A percentile compares a stretch with the other conserved stretches of the same genome.
These are phyloP conservation scores for Penicillium psychrofluorescens DNA, from an alignment of 495 filamentous ascomycete genomes.

Conservation along the genomic window DNA sequence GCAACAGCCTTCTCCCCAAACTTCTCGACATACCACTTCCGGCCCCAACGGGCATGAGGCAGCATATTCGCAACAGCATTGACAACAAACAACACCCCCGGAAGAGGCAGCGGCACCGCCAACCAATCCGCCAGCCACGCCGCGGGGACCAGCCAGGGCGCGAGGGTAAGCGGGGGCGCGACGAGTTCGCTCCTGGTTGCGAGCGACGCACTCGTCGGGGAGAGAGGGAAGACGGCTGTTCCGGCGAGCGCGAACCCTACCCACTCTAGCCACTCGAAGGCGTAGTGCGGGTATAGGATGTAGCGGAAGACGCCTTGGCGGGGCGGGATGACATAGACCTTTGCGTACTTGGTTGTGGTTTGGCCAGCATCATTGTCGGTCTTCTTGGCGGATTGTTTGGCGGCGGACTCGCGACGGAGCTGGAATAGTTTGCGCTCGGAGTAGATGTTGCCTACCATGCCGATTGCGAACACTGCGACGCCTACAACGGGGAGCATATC, in stretches of 20 bases:
- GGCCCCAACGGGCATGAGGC: conserved; percentile 76
- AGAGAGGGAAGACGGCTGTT: conserved; percentile 18
- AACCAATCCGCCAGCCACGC: conserved; percentile 32
- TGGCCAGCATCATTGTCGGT: conserved; percentile 8
- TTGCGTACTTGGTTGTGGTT: conserved; percentile 38
- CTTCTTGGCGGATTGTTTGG: conserved; percentile 35
- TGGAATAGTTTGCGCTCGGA: conserved; percentile 53
- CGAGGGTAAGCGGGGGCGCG: conserved; percentile 19
- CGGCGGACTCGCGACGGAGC: conserved; percentile 50
- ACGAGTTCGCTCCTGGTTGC: background rate
- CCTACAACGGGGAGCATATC: conserved; percentile 30
- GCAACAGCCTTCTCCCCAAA: conserved; percentile 77
- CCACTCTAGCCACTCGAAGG: conserved; percentile 97
- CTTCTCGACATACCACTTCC: conserved; percentile 78
- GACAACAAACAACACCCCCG: conserved; percentile 71
- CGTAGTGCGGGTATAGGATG: conserved; percentile 87
- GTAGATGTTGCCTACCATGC: conserved; percentile 74
- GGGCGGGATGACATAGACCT: conserved; percentile 88
- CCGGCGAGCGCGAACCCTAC: conserved; percentile 72
- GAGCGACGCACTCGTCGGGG: background rate
- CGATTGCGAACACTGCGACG: conserved; percentile 54
- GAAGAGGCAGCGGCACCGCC: conserved; percentile 37
- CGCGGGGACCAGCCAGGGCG: conserved; percentile 49
- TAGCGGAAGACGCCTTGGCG: conserved; percentile 71
- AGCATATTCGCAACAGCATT: conserved; percentile 89